Base-by-base conservation (phyloP, 2,329 filamentous ascomycete genomes). In the Pyricularia grisea region DNA sequence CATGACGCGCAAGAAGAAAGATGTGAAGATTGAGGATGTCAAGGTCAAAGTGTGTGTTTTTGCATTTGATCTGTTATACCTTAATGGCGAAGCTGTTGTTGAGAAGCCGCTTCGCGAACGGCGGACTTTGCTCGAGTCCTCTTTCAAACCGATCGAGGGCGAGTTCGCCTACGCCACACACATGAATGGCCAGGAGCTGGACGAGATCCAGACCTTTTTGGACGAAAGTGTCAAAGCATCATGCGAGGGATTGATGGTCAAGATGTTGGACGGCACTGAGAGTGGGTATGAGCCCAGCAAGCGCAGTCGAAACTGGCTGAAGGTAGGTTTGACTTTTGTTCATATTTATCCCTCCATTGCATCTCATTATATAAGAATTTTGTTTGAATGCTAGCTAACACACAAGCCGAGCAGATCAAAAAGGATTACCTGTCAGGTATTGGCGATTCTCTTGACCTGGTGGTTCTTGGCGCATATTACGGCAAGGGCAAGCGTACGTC, bases 161-260 rank as follows among this genome's bases (percentile, higher is more conserved):
- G 94, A 99, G 77, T 97, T 99, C 74, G 84, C 90, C 0, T 95
- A 97, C 73, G 95, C 95, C 11, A 93, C 93, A 42, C 90, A 86
- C 74, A 95, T 93, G 82, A 85, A 99, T 76, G 92, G 92, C 12
- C 92, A 90, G 74, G 92, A 97, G 73, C 84, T 99, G 3, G 94
- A 98, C 68, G 92, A 97, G 75, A 99, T 99, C 68, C 94, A 98
- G 76, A 85, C 84, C 1, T 91, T 99, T 74, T 85, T 99, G 2
- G 95, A 99, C 75, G 94, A 98, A 70, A 95, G 92, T 74, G 91
- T 99, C 72, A 97, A 97, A 79, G 92, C 94, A 2, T 96, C 93
- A 0, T 99, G 95, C 76, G 95, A 99, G 82, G 95, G 95, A 12
- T 83, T 99, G 68, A 99, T 99, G 95, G 95, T 99, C 17, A 99